These are phyloP conservation scores for Hansenula anomala DNA, from an alignment of 1,139 yeast species.

Conservation along the genomic window DNA sequence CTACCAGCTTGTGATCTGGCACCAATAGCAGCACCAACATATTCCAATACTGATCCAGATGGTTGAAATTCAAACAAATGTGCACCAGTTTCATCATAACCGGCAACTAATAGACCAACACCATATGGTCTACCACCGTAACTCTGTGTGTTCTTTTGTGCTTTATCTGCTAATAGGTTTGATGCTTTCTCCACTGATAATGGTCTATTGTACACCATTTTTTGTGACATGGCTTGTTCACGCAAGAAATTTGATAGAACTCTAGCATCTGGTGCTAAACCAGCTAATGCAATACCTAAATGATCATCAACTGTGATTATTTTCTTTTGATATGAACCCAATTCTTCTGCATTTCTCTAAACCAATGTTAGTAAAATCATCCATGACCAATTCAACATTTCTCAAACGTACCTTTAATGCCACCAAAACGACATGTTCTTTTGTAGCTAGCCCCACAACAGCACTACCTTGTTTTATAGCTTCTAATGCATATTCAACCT, in stretches of 20 bases:
- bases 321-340: constrained; percentile 95
- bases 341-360: constrained; percentile 86
- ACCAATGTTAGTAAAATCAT: constrained; percentile 1
- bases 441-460: constrained; percentile 88
- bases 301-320: constrained; percentile 89
- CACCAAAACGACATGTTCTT: constrained; percentile 82
- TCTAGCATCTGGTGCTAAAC: constrained; percentile 97
- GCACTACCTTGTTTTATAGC: constrained; percentile 98
- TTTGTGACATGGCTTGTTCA: constrained; percentile 87
- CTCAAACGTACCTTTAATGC: constrained; percentile 69
- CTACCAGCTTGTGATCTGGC: constrained; percentile 98
- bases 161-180: constrained; percentile 86
- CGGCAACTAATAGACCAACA: constrained; percentile 89
- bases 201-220: constrained; percentile 84
- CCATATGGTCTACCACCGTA: constrained; percentile 98
- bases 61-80: constrained; percentile 95
- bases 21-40: constrained; percentile 93
- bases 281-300: constrained; percentile 93
- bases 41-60: constrained; percentile 88
- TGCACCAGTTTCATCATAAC: constrained; percentile 90
- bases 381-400: constrained; percentile 89
- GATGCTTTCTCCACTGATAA: constrained; percentile 83
- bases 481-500: constrained; percentile 88
- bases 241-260: constrained; percentile 84
- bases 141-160: constrained; percentile 93